Base-by-base conservation (phyloP, 441 rosid species). In the Adansonia grandidieri region DNA sequence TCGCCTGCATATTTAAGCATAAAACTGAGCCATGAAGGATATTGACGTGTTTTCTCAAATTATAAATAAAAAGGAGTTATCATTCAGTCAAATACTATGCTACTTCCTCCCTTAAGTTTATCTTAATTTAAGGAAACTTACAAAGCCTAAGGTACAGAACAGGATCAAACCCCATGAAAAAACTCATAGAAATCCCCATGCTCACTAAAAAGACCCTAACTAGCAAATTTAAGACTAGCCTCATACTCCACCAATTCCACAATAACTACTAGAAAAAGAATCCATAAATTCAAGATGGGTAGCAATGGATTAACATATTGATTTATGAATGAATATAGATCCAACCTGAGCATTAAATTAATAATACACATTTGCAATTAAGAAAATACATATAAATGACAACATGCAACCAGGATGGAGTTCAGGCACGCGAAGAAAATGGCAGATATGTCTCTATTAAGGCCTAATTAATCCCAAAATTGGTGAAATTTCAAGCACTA, bases 1-100 rank as follows among this genome's bases (percentile, higher is more conserved):
- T 97, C 99, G 71, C 99, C 99, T 97, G 89, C 83, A 84, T 58
- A 57, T 66, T 64, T 63, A 24, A 51, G 17, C 50, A 50, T 17
- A 9, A 54, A 50, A 47, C 15, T n/a, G 57, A 40, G 20, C 13
- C 28, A 72, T 11, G 14, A 72, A 72, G 51, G 32, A 40, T 17
- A 20, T 17, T 72, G 9, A 32, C 2, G 9, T 17, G 8, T 56
- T 37, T 37, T 56, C 47, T 40, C 50, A 54, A 40, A 54, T 32
- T 4, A 20, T 32, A 53, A 15, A 53, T 50, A 53, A 71, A 51
- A 22, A n/a, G 7, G 3, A 71, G 15, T 22, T 22, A 28, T 51
- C 47, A 7, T 70, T 68, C 42, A 42, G 7, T 15, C 5, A 65
- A 6, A 2, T 14, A 65, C n/a, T 37, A 37, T 15, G 24, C 19